Conservation (phyloP, 2,329 filamentous ascomycete species). For the Penicillium expansum region DNA sequence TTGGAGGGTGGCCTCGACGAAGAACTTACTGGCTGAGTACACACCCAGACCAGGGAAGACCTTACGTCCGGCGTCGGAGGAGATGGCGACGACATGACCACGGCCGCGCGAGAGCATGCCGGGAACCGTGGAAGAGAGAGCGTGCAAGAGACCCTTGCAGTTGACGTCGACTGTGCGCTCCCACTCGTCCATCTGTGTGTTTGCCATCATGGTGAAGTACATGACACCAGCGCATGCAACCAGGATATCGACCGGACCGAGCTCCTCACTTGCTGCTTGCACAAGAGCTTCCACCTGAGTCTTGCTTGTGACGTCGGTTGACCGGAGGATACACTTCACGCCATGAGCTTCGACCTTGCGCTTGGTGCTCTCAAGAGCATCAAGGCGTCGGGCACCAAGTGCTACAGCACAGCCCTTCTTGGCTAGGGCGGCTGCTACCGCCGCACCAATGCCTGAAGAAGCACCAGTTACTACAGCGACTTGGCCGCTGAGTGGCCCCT, state of each 20-base stretch:
- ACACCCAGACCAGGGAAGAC: constrained; percentile 79
- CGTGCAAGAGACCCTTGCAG: constrained; percentile 77
- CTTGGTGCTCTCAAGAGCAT: constrained; percentile 67
- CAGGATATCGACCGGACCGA: constrained; percentile 75
- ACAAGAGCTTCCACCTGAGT: constrained; percentile 66
- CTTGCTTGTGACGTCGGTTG: constrained; percentile 70
- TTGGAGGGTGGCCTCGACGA: constrained; percentile 79
- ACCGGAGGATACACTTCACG: constrained; percentile 64
- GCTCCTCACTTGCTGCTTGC: constrained; percentile 55
- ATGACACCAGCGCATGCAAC: constrained; percentile 79
- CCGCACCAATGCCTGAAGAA: constrained; percentile 75
- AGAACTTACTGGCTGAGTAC: constrained; percentile 81
- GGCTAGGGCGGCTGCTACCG: constrained; percentile 67
- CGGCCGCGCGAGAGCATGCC: constrained; percentile 66
- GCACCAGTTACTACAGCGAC: constrained; percentile 77
- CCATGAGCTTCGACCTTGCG: constrained; percentile 56
- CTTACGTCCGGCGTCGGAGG: constrained; percentile 76
- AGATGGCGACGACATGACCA: constrained; percentile 77
- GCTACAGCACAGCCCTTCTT: constrained; percentile 69
- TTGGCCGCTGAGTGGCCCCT: constrained; percentile 63
- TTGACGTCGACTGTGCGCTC: constrained; percentile 80
- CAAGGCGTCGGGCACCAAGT: constrained; percentile 67
- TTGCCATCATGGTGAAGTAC: constrained; percentile 88
- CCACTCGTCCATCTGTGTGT: constrained; percentile 71
- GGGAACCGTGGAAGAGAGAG: constrained; percentile 66